Base-by-base conservation (phyloP, 2,329 filamentous ascomycete species). In the Helotiales sp. region DNA sequence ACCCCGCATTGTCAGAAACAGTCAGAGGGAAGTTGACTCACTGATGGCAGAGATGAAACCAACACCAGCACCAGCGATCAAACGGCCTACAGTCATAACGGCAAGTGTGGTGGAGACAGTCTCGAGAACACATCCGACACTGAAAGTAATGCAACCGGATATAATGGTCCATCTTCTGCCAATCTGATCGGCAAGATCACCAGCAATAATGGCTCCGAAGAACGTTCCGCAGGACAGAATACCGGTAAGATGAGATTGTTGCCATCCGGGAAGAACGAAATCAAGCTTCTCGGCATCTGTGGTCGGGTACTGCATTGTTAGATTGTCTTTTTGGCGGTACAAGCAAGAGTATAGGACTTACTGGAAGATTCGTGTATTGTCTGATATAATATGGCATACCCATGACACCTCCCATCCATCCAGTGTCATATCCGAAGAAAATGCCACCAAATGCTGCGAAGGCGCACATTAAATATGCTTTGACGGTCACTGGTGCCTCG, bases 21-120 rank as follows among this genome's bases (percentile, higher is more conserved):
- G 38, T 31, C 5, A 85, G 77, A 5, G n/a, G n/a, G n/a, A 81
- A 81, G 71, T 78, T 86, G 63, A 86, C 82, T 81, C 2, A 78
- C 83, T 86, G 68, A 91, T 85, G 68, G 89, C 88, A 5, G 88
- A 91, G 67, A 90, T 88, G 71, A 91, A 91, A 70, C 89, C 89
- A 67, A 92, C 88, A 79, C 89, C 89, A 55, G 91, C 72, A 72
- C 89, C 89, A 51, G 89, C 86, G 66, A 93, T 76, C 55, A 92
- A 75, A 80, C 89, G 88, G 71, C 89, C 89, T 55, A 83, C 61
- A 85, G 78, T 63, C 49, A 69, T 57, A 10, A 67, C 58, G 8
- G 53, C 59, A 15, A 67, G 56, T 79, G 83, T 13, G 89, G 77
- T 55, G 86, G 76, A 29, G 80, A 49, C 69, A 62, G 78, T 85